Percentiles rank a stretch among this genome's conserved stretches.
These are phyloP conservation scores for Wickerhamomyces pijperi DNA, from an alignment of 805 yeast species.

Conservation along the genomic window DNA sequence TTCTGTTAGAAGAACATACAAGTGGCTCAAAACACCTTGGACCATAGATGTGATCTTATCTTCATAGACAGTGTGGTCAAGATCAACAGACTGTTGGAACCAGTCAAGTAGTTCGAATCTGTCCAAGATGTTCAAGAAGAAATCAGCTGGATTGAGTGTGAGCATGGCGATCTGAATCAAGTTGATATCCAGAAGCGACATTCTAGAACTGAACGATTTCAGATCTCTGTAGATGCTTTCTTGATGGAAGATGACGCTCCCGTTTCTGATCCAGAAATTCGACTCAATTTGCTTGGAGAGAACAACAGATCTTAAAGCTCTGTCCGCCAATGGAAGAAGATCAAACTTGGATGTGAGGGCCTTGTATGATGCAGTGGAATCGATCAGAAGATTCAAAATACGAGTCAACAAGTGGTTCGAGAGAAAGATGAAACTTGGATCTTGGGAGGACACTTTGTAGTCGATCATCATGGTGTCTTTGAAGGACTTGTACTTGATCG, in stretches of 20 bases:
- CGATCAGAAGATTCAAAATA: slow-evolving; percentile 1
- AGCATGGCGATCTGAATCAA: slow-evolving; percentile 53
- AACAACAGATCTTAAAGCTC: slow-evolving; percentile 48
- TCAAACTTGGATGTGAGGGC: slow-evolving; percentile 19
- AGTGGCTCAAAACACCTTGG: slow-evolving; percentile 68
- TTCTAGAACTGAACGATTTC: not conserved
- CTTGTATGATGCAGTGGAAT: not conserved
- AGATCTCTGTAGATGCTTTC: slow-evolving; percentile 43
- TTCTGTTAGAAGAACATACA: slow-evolving; percentile 62
- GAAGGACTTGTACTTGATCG: slow-evolving; percentile 16
- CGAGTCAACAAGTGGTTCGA: slow-evolving; percentile 42
- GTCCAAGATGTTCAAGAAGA: slow-evolving; percentile 44
- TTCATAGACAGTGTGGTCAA: slow-evolving; percentile 34
- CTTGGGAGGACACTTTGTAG: slow-evolving; percentile 35
- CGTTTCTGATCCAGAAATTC: slow-evolving; percentile 71
- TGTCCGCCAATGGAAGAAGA: slow-evolving; percentile 39
- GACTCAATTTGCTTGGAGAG: slow-evolving; percentile 48
- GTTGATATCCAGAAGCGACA: slow-evolving; percentile 41
- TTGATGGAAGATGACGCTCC: slow-evolving; percentile 33
- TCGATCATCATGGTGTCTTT: slow-evolving; percentile 21
- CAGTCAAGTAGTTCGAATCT: slow-evolving; percentile 50
- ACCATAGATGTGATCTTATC: slow-evolving; percentile 45
- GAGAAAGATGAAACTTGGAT: slow-evolving; percentile 49
- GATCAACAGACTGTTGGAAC: slow-evolving; percentile 26
- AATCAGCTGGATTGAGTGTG: slow-evolving; percentile 35